A percentile compares a stretch with the other conserved stretches of the same genome.
phyloP scores from a whole-genome alignment of 1,284 basidiomycete species.

The Cystobasidium sp. region DNA sequence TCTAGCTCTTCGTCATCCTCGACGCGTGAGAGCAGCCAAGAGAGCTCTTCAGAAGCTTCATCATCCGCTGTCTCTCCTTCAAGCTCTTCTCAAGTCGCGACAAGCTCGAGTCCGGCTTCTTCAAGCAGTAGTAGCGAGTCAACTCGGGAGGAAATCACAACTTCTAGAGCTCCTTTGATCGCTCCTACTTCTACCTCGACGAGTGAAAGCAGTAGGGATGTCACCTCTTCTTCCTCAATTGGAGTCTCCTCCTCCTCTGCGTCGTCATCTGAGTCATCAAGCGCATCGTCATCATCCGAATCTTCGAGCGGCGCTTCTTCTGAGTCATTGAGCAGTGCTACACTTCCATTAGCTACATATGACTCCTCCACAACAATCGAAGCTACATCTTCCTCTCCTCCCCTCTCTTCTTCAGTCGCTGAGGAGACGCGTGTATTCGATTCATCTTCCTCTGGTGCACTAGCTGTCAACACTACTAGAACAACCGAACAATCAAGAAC shows the following conservation, averaged over 20 bases:
- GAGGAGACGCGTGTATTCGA: neutral
- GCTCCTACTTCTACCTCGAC: neutral
- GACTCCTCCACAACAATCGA: neutral
- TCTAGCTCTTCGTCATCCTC: neutral
- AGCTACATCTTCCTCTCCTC: neutral
- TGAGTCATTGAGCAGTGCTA: slow-evolving; percentile 3
- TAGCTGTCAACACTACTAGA: too few species aligned
- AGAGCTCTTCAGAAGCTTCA: neutral
- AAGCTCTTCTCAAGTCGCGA: too few species aligned
- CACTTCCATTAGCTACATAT: slow-evolving; percentile 1
- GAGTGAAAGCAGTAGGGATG: neutral
- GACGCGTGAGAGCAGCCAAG: neutral
- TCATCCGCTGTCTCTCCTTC: too few species aligned
- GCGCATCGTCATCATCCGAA: neutral
- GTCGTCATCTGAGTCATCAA: neutral
- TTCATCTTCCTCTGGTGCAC: too few species aligned
- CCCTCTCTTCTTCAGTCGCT: neutral
- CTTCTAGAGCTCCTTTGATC: neutral
- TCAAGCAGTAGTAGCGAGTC: neutral
- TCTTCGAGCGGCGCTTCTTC: neutral
- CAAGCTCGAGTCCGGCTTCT: neutral
- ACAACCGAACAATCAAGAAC: too few species aligned
- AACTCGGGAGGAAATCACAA: too few species aligned
- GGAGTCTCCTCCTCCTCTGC: neutral
- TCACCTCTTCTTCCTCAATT: neutral